Conservation (phyloP, 192 early-diverging fungal genomes). For the Coemansia sp. region DNA sequence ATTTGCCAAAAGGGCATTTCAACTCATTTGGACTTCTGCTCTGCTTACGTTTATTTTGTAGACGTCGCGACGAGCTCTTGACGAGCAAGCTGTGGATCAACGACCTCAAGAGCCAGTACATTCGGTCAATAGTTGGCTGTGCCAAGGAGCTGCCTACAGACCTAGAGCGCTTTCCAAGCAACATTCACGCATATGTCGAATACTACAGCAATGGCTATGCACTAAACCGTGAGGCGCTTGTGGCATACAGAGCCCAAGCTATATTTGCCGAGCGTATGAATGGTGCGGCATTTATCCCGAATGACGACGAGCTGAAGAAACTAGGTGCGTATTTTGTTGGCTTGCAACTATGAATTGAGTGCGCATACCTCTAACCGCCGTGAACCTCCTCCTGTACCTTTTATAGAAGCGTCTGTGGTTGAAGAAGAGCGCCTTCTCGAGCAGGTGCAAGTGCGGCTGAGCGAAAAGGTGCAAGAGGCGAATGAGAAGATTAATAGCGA, state of each 20-base stretch:
- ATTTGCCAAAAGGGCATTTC: not conserved
- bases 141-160: slow-evolving; percentile 42
- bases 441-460: slow-evolving; percentile 40
- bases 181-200: slow-evolving; percentile 37
- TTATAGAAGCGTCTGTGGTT: slow-evolving; percentile 33
- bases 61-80: slow-evolving; percentile 43
- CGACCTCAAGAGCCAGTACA: slow-evolving; percentile 44
- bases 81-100: slow-evolving; percentile 46
- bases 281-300: slow-evolving; percentile 46
- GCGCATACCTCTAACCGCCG: not conserved
- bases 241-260: slow-evolving; percentile 40
- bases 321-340: slow-evolving; percentile 14
- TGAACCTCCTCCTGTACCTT: not conserved
- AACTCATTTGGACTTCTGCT: not conserved
- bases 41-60: slow-evolving; percentile 9
- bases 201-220: slow-evolving; percentile 38
- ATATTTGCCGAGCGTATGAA: slow-evolving; percentile 41
- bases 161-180: slow-evolving; percentile 30
- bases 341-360: not conserved
- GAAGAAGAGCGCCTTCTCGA: slow-evolving; percentile 49
- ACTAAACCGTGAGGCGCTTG: slow-evolving; percentile 33
- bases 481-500: slow-evolving; percentile 37
- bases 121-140: slow-evolving; percentile 23
- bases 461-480: slow-evolving; percentile 33
- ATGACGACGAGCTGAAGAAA: slow-evolving; percentile 39